Evolutionary conservation across 2,329 filamentous ascomycete species (phyloP).

Genomic region (Annulohypoxylon truncatum): DNA sequence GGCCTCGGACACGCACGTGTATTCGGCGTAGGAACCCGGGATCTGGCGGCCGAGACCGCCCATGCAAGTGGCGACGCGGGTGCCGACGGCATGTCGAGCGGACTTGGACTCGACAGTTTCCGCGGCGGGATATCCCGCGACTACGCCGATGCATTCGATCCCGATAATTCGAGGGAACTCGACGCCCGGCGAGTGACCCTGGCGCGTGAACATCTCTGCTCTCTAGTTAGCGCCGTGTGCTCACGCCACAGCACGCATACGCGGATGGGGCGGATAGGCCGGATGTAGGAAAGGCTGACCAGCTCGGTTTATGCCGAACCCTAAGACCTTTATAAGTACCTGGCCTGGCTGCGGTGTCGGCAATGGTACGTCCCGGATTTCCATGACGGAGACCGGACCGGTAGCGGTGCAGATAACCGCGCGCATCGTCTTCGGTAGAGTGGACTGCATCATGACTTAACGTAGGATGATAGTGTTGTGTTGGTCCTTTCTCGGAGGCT

Average conservation of each 20-base stretch:
- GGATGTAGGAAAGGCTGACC: constrained; percentile 10
- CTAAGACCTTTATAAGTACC: constrained; percentile 57
- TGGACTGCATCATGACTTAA: constrained; percentile 8
- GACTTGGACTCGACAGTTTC: background rate
- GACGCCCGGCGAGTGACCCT: constrained; percentile 56
- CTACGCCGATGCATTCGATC: constrained; percentile 59
- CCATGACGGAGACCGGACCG: constrained; percentile 55
- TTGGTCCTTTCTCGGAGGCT: background rate
- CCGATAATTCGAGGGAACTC: constrained; percentile 58
- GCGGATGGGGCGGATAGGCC: constrained; percentile 17
- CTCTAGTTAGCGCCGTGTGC: constrained; percentile 14
- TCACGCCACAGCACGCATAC: background rate
- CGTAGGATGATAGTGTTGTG: background rate
- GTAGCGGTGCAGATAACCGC: constrained; percentile 56
- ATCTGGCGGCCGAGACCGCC: constrained; percentile 60
- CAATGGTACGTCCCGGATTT: constrained; percentile 53
- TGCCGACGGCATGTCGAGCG: constrained; percentile 22
- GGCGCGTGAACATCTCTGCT: constrained; percentile 59
- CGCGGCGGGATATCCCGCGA: constrained; percentile 50
- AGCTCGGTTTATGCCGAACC: constrained; percentile 59
- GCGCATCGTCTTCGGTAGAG: constrained; percentile 54
- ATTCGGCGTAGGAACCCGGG: constrained; percentile 63
- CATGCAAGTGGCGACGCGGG: constrained; percentile 60
- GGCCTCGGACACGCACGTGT: constrained; percentile 56
- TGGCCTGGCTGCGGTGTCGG: constrained; percentile 53